phyloP scores from a whole-genome alignment of 2,329 filamentous ascomycete genomes.

The Phaeophleospora eucalypticola region DNA sequence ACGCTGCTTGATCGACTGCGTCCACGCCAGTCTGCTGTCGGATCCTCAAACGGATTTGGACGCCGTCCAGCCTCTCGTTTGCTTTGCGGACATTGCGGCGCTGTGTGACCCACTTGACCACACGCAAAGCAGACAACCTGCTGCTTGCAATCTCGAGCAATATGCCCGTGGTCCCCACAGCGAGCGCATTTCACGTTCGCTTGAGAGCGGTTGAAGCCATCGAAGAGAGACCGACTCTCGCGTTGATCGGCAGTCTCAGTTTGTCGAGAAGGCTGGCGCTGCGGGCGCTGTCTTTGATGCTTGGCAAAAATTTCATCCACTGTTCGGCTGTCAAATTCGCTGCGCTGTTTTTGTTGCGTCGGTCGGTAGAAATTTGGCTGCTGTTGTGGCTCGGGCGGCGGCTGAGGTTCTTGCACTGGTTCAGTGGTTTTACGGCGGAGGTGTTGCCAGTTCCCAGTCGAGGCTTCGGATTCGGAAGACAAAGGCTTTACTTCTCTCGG shows the following conservation, averaged over 20 bases:
- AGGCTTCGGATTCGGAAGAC: conserved; percentile 13
- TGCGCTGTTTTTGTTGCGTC: background rate
- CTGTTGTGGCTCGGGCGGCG: conserved; percentile 1
- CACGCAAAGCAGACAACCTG: background rate
- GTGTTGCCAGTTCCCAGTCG: conserved; percentile 25
- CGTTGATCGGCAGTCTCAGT: too few relatives aligned
- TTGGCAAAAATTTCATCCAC: background rate
- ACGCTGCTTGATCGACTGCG: too few relatives aligned
- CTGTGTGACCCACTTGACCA: background rate
- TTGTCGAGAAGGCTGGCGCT: too few relatives aligned
- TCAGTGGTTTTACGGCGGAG: conserved; percentile 15
- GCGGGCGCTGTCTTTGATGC: background rate
- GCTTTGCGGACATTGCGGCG: background rate
- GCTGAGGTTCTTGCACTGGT: background rate
- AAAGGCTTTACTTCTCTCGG: conserved; percentile 10
- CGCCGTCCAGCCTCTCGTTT: too few relatives aligned
- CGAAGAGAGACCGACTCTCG: too few relatives aligned
- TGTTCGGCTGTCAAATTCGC: background rate
- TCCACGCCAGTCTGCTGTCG: too few relatives aligned
- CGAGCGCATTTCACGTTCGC: conserved; percentile 5
- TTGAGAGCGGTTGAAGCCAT: too few relatives aligned
- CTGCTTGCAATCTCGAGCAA: conserved; percentile 1
- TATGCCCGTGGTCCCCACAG: conserved; percentile 9
- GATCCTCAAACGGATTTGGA: background rate
- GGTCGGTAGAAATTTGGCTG: conserved; percentile 4